Evolutionary conservation across 768 basidiomycete species (phyloP), one percentile per base, ranked within the genome.

Genomic region (Favolaschia claudopus): DNA sequence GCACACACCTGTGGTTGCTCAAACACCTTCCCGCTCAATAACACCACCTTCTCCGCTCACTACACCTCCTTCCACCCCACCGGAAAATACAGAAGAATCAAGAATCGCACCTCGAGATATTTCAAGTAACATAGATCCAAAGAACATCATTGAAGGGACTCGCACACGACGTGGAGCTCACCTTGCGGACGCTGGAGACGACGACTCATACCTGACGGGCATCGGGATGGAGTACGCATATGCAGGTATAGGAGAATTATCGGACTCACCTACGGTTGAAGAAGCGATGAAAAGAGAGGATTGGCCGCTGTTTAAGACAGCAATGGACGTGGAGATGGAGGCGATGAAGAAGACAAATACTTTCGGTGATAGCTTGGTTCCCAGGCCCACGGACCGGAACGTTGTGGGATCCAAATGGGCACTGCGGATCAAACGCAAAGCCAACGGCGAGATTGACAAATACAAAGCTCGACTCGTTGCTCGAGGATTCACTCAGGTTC

Each of bases 361-460:
- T 4, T 46, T 60, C 19, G 59, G 59, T 1, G 33, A 71, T 60
- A 53, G 61, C 24, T 62, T 66, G 7, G 67, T 68, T 2, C 31
- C 34, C 14, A 48, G 61, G n/a, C 74, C 72, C 1, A 19, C 15
- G 2, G 64, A 58, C 42, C 49, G 61, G 4, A 68, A 65, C 10
- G 47, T 64, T 0, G 66, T 76, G 31, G 67, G 66, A 10, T 65
- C 53, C 13, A 51, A 55, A 39, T 74, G 72, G 72, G 72, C 72
- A 4, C 68, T 68, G 27, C 60, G 62, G 20, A 62, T 72, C 49
- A 82, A 81, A 60, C 63, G 66, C 40, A 70, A 79, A 49, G 59
- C 64, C 4, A 44, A 72, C 29, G 79, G 76, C 27, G 61, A 58
- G 0, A 69, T 79, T 27, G 49, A 59, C 17, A 56, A 67, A 1